Conservation (phyloP, 805 yeast species). For the Sugiyamaella smithiae region DNA sequence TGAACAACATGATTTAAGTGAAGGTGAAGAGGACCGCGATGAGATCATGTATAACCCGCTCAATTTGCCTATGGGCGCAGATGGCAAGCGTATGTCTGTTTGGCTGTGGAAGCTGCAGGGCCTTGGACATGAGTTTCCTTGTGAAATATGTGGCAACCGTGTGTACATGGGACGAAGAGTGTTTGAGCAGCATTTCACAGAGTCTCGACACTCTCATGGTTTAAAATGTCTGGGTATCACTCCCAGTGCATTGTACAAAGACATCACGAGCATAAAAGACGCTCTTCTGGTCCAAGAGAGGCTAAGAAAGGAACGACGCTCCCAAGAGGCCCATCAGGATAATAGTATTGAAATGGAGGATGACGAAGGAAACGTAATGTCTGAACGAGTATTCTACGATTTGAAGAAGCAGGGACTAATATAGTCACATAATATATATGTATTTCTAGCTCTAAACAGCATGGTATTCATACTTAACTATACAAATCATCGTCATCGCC, state of each 20-base stretch:
- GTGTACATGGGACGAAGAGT: constrained; percentile 69
- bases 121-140: constrained; percentile 61
- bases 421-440: constrained; percentile 31
- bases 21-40: constrained; percentile 36
- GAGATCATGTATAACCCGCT: constrained; percentile 43
- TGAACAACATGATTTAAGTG: constrained; percentile 25
- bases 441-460: constrained; percentile 2
- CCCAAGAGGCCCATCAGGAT: constrained; percentile 44
- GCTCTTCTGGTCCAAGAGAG: constrained; percentile 48
- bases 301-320: constrained; percentile 39
- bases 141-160: constrained; percentile 84
- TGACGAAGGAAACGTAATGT: constrained; percentile 89
- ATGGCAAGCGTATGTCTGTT: constrained; percentile 87
- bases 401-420: constrained; percentile 83
- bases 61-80: constrained; percentile 76
- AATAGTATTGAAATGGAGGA: constrained; percentile 82
- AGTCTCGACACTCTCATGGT: constrained; percentile 67
- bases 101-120: constrained; percentile 95
- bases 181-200: constrained; percentile 75
- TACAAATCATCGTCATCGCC: constrained; percentile 69
- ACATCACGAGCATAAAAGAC: constrained; percentile 63
- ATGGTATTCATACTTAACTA: constrained; percentile 35
- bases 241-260: constrained; percentile 55
- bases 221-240: constrained; percentile 69
- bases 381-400: constrained; percentile 76